Evolutionary conservation across 2,329 filamentous ascomycete genomes (phyloP), one percentile per base, ranked within the genome.

Genomic region (Dissoconium aciculare): DNA sequence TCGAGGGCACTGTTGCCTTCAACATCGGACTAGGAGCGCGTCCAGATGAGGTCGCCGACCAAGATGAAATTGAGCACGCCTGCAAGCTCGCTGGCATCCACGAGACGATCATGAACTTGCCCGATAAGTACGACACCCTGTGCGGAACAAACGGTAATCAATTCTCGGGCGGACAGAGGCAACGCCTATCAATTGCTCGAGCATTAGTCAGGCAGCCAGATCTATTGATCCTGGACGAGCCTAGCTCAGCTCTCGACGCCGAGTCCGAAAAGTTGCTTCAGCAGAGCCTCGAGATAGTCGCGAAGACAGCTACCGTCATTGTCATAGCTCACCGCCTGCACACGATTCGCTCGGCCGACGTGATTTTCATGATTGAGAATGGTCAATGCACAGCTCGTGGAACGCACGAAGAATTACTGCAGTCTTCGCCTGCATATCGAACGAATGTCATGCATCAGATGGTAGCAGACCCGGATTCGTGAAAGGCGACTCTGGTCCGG

Each of bases 61-160:
- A 71, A 26, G 66, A 59, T 5, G 74, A 79, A 27, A 72, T 81
- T 27, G 63, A 74, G 39, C 67, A 70, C 31, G 76, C 76, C 0
- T 80, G 75, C 46, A 64, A 65, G 34, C 55, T 77, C 11, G 75
- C 75, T 19, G 77, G 78, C 46, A 78, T 82, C 38, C 74, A 81
- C 52, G 71, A 80, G 15, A 71, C 68, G 14, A 76, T 82, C 41
- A 55, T 60, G 34, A 55, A 62, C 1, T 55, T 82, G 11, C 74
- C 74, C 0, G 56, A 75, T 10, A 73, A 74, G 0, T 81, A 81
- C 46, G 55, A 75, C 9, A 80, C 75, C 0, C 50, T 52, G n/a
- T 56, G 52, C 35, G 58, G 58, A 8, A 46, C 53, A 4, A 55
- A 52, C 17, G 58, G 57, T 5, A 56, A 50, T 16, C 51, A 55